Evolutionary conservation across 2,329 filamentous ascomycete genomes (phyloP), one percentile per base, ranked within the genome.

Genomic region (Elsinoe fawcettii): DNA sequence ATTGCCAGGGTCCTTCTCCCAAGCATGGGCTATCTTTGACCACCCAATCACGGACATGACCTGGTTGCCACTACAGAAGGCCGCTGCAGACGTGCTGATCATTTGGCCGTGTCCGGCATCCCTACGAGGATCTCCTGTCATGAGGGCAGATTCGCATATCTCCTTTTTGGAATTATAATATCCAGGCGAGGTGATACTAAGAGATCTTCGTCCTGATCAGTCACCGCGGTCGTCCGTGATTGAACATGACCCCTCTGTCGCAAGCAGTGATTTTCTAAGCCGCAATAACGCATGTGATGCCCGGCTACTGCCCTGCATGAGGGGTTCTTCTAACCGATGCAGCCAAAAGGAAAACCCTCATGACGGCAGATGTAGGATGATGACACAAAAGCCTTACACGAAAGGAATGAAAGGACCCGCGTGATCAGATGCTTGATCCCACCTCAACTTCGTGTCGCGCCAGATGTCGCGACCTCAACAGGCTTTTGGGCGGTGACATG

Each of bases 201-300:
- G 20, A 11, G 49, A 53, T 53, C 49, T 37, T 36, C 49, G 14
- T 30, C 16, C 18, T 34, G 11, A 7, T 30, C 22, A 16, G 11
- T 39, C 16, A 6, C 5, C 34, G 16, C 22, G 20, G 30, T 36
- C 12, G 16, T 51, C 46, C 46, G 46, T 25, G 11, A 51, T 34
- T 51, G 46, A n/a, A 22, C 11, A 51, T 51, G 11, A 12, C 46
- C 14, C 25, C 9, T 32, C 27, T 11, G 23, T 49, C n/a, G 22
- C 20, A 23, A 51, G n/a, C 12, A 32, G 16, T 25, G 46, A 18
- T n/a, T n/a, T 18, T 34, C 30, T 39, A 16, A 53, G 49, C 30
- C 49, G 49, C 49, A 36, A 53, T 39, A 37, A 53, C 30, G 34
- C 49, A 53, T 53, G 49, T 53, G 49, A 53, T 53, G 49, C 32